Evolutionary conservation across 208 protist species (phyloP).

Genomic region (Trypanosoma cruzi): DNA sequence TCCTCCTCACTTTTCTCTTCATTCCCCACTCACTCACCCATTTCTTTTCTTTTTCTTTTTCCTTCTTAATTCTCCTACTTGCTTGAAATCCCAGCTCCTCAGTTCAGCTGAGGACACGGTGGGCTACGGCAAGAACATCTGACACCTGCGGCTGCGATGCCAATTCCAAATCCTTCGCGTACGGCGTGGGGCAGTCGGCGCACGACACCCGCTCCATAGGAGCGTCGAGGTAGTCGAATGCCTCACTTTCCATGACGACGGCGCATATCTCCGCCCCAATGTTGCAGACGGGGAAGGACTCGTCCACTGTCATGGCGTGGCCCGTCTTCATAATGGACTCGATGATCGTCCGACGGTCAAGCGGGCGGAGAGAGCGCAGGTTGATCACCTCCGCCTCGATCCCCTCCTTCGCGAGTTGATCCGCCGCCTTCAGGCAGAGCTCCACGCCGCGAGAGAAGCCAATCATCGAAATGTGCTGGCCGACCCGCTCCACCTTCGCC

Average conservation of each 20-base stretch:
- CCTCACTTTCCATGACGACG: constrained; percentile 94
- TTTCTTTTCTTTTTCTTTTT: too few species aligned
- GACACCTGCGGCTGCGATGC: constrained; percentile 85
- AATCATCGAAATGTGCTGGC: constrained; percentile 96
- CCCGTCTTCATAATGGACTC: constrained; percentile 98
- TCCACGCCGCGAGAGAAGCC: constrained; percentile 93
- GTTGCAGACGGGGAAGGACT: constrained; percentile 96
- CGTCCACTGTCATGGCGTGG: constrained; percentile 94
- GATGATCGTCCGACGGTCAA: constrained; percentile 96
- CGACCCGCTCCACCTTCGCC: constrained; percentile 96
- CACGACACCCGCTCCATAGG: constrained; percentile 96
- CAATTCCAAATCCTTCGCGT: constrained; percentile 94
- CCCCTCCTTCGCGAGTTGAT: constrained; percentile 93
- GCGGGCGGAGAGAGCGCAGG: constrained; percentile 95
- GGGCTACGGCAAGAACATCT: constrained; percentile 77
- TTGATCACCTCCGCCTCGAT: constrained; percentile 98
- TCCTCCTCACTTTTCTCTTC: neutral
- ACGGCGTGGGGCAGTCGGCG: constrained; percentile 98
- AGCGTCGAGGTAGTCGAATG: constrained; percentile 98
- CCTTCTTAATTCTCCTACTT: constrained; percentile 5
- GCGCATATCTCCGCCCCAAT: constrained; percentile 96
- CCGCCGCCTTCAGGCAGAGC: constrained; percentile 92
- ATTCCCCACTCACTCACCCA: neutral
- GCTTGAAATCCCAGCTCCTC: neutral
- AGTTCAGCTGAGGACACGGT: constrained; percentile 74